Percentiles rank a stretch among this genome's conserved stretches.
phyloP scores from a whole-genome alignment of 768 basidiomycete genomes.

The Hericium erinaceus region DNA sequence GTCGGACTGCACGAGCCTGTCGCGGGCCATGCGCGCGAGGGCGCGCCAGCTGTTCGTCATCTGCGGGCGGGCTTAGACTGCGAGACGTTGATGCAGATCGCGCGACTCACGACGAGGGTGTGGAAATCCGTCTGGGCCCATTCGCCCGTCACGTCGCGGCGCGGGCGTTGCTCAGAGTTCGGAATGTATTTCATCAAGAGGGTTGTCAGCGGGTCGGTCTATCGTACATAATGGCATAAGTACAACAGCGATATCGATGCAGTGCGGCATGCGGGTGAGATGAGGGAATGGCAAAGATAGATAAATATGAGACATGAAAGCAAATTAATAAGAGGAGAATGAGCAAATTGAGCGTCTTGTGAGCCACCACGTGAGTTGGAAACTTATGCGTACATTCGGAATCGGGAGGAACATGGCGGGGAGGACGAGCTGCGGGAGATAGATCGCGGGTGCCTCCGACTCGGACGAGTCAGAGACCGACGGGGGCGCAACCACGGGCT shows the following conservation, averaged over 20 bases:
- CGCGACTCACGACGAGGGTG: slow-evolving; percentile 62
- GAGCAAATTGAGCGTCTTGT: slow-evolving; percentile 30
- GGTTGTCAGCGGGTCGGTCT: slow-evolving; percentile 80
- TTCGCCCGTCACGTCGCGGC: slow-evolving; percentile 64
- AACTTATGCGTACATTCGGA: slow-evolving; percentile 71
- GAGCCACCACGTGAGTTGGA: slow-evolving; percentile 55
- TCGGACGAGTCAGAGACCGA: slow-evolving; percentile 37
- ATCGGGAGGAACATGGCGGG: slow-evolving; percentile 85
- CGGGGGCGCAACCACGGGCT: slow-evolving; percentile 41
- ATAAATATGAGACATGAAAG: not conserved
- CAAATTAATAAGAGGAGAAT: slow-evolving; percentile 17
- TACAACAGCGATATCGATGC: slow-evolving; percentile 1
- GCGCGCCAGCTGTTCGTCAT: slow-evolving; percentile 88
- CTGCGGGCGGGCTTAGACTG: slow-evolving; percentile 27
- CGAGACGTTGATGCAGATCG: not conserved
- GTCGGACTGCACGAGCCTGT: slow-evolving; percentile 60
- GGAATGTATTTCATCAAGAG: slow-evolving; percentile 78
- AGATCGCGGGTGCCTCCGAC: slow-evolving; percentile 46
- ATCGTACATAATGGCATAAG: slow-evolving; percentile 11
- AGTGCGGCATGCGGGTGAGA: not conserved
- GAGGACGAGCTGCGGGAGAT: slow-evolving; percentile 57
- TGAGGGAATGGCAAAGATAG: not conserved
- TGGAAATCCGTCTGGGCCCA: slow-evolving; percentile 68
- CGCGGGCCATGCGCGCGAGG: slow-evolving; percentile 75
- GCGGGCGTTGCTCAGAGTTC: slow-evolving; percentile 65